These are phyloP conservation scores for Cinchona pubescens DNA, from an alignment of 257 asterid genomes.

Conservation along the genomic window DNA sequence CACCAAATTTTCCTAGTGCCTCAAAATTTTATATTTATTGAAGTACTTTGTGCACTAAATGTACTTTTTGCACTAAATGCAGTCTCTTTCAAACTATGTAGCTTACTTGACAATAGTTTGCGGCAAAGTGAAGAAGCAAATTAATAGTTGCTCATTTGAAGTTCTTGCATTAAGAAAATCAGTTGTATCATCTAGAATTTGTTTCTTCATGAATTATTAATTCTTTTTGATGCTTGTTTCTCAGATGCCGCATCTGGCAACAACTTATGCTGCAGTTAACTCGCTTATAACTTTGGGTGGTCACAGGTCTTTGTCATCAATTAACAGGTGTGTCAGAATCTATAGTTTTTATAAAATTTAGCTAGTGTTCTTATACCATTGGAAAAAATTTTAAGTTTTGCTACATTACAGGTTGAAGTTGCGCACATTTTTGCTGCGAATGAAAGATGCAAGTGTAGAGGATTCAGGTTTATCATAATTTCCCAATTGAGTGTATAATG, in stretches of 20 bases:
- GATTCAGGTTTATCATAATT: constrained; percentile 66
- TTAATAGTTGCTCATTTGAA: too few relatives aligned
- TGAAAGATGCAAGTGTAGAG: constrained; percentile 91
- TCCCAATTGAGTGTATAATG: background rate
- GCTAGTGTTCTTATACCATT: background rate
- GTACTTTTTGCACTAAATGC: too few relatives aligned
- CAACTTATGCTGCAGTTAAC: constrained; percentile 91
- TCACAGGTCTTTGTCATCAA: constrained; percentile 63
- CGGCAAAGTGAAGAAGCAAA: too few relatives aligned
- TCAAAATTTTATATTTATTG: too few relatives aligned
- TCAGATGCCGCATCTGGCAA: constrained; percentile 99
- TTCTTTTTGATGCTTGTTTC: background rate
- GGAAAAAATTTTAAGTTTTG: background rate
- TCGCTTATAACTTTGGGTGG: constrained; percentile 81
- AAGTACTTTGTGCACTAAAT: too few relatives aligned
- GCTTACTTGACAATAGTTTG: too few relatives aligned
- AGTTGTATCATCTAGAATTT: background rate
- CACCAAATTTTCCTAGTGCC: too few relatives aligned
- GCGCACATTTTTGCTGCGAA: constrained; percentile 56
- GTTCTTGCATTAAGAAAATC: background rate
- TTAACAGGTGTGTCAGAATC: constrained; percentile 47
- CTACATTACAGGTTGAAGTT: constrained; percentile 51
- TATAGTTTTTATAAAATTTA: background rate
- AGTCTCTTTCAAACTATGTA: too few relatives aligned
- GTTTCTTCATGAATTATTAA: background rate